Conservation (phyloP, 1,139 yeast species). For the Candida sanyaensis region DNA sequence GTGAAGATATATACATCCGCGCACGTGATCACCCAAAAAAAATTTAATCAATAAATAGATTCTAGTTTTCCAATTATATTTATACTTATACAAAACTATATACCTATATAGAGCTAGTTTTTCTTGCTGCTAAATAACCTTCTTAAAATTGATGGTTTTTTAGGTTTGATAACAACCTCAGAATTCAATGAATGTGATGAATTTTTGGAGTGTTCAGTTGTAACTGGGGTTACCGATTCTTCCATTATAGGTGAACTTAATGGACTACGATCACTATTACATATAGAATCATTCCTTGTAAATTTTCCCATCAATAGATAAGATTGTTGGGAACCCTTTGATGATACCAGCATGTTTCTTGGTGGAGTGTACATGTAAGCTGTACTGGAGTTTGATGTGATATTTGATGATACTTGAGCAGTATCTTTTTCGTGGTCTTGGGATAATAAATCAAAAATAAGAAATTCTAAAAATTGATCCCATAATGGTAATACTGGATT, state of each 20-base stretch:
- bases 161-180: background rate
- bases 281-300: background rate
- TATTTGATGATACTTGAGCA: background rate
- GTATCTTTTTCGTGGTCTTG: background rate
- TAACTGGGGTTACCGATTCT: background rate
- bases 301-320: background rate
- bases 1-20: no score
- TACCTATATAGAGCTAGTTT: background rate
- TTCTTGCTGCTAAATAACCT: background rate
- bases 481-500: constrained; percentile 15
- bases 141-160: background rate
- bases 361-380: background rate
- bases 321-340: background rate
- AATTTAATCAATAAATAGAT: no score
- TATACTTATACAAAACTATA: background rate
- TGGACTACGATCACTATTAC: background rate
- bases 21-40: no score
- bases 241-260: background rate
- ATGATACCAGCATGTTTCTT: background rate
- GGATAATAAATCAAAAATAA: constrained; percentile 15
- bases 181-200: background rate
- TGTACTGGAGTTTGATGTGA: background rate
- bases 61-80: no score
- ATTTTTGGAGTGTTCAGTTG: background rate
- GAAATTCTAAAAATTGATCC: constrained; percentile 20